A percentile compares a stretch with the other conserved stretches of the same genome.
These are phyloP conservation scores for Penstemon davidsonii DNA, from an alignment of 257 asterid species.

Conservation along the genomic window DNA sequence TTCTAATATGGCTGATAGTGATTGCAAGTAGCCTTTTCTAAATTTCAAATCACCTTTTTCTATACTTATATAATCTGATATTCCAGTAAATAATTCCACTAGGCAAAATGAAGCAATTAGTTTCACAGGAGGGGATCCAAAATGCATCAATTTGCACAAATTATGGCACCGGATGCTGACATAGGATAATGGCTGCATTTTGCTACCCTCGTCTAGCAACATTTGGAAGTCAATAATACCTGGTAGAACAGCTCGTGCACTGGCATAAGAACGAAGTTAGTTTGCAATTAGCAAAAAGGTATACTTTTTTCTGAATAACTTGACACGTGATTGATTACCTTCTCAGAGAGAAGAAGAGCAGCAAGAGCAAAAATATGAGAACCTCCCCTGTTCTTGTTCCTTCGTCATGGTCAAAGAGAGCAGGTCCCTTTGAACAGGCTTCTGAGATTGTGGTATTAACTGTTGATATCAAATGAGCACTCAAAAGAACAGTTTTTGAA, in stretches of 20 bases:
- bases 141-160: slow-evolving; percentile 81
- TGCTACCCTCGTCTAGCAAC: slow-evolving; percentile 41
- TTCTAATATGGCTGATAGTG: slow-evolving; percentile 61
- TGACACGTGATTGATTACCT: slow-evolving; percentile 46
- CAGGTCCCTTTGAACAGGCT: slow-evolving; percentile 76
- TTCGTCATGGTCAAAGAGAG: slow-evolving; percentile 68
- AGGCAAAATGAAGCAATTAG: slow-evolving; percentile 72
- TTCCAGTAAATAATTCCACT: slow-evolving; percentile 57
- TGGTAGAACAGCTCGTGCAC: slow-evolving; percentile 61
- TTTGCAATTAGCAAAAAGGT: slow-evolving; percentile 4
- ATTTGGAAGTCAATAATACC: slow-evolving; percentile 49
- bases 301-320: slow-evolving; percentile 8
- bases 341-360: slow-evolving; percentile 69
- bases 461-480: slow-evolving; percentile 50
- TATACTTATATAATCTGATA: slow-evolving; percentile 37
- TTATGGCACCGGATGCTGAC: slow-evolving; percentile 67
- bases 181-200: slow-evolving; percentile 43
- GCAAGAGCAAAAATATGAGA: slow-evolving; percentile 58
- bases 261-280: slow-evolving; percentile 41
- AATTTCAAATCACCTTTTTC: slow-evolving; percentile 38
- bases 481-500: slow-evolving; percentile 66
- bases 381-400: slow-evolving; percentile 61
- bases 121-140: slow-evolving; percentile 69
- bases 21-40: slow-evolving; percentile 51
- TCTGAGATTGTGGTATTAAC: slow-evolving; percentile 48